Evolutionary conservation across 2,329 filamentous ascomycete genomes (phyloP).

Genomic region (Fusarium napiforme): DNA sequence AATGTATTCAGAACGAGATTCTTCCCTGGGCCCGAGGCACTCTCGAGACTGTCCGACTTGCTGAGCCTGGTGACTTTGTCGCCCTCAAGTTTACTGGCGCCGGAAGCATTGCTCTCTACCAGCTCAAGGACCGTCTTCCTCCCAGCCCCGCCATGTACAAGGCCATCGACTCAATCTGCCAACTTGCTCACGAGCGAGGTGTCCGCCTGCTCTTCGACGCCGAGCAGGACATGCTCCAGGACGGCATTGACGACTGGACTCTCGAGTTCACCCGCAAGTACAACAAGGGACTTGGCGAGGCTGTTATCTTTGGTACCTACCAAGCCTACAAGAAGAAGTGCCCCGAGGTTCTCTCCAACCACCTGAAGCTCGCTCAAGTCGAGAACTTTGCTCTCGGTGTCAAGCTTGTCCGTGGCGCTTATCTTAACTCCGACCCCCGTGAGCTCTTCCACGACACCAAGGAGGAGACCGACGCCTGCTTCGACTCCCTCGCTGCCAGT

Average conservation of each 20-base stretch:
- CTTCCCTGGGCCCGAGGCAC: conserved; percentile 79
- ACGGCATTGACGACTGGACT: conserved; percentile 84
- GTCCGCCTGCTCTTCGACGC: conserved; percentile 86
- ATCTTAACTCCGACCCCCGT: conserved; percentile 75
- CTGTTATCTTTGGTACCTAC: conserved; percentile 83
- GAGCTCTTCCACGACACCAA: conserved; percentile 79
- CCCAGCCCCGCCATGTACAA: conserved; percentile 72
- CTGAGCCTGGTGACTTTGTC: conserved; percentile 70
- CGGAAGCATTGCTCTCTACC: conserved; percentile 75
- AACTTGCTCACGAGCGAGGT: conserved; percentile 73
- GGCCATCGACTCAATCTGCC: conserved; percentile 80
- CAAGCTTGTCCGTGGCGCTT: conserved; percentile 81
- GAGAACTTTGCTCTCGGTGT: conserved; percentile 75
- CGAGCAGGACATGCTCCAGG: conserved; percentile 82
- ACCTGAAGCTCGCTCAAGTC: conserved; percentile 68
- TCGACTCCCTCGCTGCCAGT: conserved; percentile 75
- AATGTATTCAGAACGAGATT: conserved; percentile 69
- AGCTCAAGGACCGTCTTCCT: conserved; percentile 70
- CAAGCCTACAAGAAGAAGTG: conserved; percentile 79
- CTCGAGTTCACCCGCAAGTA: conserved; percentile 80
- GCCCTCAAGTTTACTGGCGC: conserved; percentile 85
- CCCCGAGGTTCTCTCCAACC: conserved; percentile 65
- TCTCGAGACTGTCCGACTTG: conserved; percentile 77
- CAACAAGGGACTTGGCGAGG: conserved; percentile 71
- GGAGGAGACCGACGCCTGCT: conserved; percentile 75